A percentile compares a stretch with the other conserved stretches of the same genome.
Conservation (phyloP, 2,329 filamentous ascomycete species). For the Boeremia lycopersici region DNA sequence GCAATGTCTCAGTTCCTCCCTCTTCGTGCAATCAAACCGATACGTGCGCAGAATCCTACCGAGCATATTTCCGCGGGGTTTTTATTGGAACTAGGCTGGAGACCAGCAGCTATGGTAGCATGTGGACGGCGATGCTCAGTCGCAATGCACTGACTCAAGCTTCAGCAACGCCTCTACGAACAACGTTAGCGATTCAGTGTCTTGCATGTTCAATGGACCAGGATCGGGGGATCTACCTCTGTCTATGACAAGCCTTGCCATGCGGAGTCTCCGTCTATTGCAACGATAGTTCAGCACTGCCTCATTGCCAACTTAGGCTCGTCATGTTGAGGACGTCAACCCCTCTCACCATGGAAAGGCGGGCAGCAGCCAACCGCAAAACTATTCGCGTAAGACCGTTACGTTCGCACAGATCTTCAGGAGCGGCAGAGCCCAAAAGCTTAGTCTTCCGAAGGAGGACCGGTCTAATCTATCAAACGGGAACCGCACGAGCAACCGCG, state of each 20-base stretch:
- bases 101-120: neutral
- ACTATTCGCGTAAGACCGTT: neutral
- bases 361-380: neutral
- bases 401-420: conserved; percentile 10
- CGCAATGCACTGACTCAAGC: conserved; percentile 8
- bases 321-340: neutral
- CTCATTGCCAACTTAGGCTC: conserved; percentile 6
- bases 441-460: conserved; percentile 15
- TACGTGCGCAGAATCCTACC: conserved; percentile 13
- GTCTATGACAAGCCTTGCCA: conserved; percentile 7
- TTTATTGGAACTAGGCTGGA: neutral
- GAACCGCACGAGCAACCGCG: conserved; percentile 7
- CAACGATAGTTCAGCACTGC: conserved; percentile 12
- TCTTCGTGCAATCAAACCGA: conserved; percentile 10
- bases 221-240: conserved; percentile 15
- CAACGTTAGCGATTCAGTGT: conserved; percentile 11
- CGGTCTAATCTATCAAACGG: conserved; percentile 9
- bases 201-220: conserved; percentile 13
- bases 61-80: conserved; percentile 10
- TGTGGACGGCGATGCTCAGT: conserved; percentile 2
- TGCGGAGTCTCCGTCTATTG: neutral
- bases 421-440: conserved; percentile 12
- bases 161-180: conserved; percentile 3
- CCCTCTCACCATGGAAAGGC: neutral
- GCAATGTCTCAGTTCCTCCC: conserved; percentile 10